Percentiles rank a stretch among this genome's conserved stretches.
phyloP scores from a whole-genome alignment of 192 early-diverging fungal species.

The Chytriomyces hyalinus region DNA sequence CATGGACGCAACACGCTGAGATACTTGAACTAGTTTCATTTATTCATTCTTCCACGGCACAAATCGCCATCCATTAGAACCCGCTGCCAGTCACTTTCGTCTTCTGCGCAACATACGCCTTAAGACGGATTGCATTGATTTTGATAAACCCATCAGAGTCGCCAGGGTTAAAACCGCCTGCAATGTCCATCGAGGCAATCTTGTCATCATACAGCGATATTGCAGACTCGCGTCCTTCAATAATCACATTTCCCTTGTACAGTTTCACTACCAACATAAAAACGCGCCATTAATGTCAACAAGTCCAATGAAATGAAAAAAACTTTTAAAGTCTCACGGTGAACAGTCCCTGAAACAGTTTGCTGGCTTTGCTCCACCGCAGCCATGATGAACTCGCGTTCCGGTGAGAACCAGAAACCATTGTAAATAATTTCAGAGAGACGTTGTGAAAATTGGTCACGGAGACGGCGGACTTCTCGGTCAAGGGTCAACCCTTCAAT shows the following conservation, averaged over 20 bases:
- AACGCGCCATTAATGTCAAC: not conserved
- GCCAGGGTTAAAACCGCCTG: conserved; percentile 80
- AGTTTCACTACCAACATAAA: conserved; percentile 69
- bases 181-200: conserved; percentile 92
- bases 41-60: too few relatives aligned
- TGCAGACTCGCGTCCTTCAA: conserved; percentile 86
- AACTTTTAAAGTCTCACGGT: conserved; percentile 42
- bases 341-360: conserved; percentile 89
- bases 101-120: conserved; percentile 58
- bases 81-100: conserved; percentile 30
- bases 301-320: not conserved
- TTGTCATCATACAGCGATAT: conserved; percentile 89
- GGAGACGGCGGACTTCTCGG: conserved; percentile 91
- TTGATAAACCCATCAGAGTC: conserved; percentile 98
- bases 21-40: too few relatives aligned
- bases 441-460: conserved; percentile 65
- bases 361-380: conserved; percentile 82
- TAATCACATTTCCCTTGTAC: conserved; percentile 90
- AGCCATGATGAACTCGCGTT: conserved; percentile 87
- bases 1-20: too few relatives aligned
- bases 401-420: conserved; percentile 95
- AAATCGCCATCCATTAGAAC: not conserved
- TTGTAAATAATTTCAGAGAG: conserved; percentile 92
- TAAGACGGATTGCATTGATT: conserved; percentile 92
- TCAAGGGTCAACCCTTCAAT: conserved; percentile 94